Conservation (phyloP, 2,329 filamentous ascomycete species). For the Fusarium continuum region DNA sequence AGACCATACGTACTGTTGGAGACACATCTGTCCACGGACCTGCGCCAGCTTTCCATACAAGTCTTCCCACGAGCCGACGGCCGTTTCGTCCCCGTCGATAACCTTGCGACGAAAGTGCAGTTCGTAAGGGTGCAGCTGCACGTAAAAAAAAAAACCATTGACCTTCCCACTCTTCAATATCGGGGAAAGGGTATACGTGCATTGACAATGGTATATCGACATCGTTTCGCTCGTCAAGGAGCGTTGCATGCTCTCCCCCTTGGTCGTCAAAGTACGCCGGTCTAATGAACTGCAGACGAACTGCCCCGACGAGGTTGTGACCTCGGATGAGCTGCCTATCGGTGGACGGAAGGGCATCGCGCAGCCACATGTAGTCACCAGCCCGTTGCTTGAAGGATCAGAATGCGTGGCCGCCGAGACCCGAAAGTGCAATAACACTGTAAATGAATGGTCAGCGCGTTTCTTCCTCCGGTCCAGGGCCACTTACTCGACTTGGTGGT, state of each 20-base stretch:
- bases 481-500: too few relatives aligned
- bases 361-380: not conserved
- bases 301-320: not conserved
- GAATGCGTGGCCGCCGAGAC: not conserved
- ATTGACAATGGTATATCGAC: constrained; percentile 6
- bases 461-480: too few relatives aligned
- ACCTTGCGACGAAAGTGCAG: constrained; percentile 5
- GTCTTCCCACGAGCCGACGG: not conserved
- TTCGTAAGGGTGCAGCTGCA: constrained; percentile 1
- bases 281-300: not conserved
- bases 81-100: not conserved
- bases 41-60: not conserved
- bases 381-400: not conserved
- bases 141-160: constrained; percentile 3
- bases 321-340: constrained; percentile 9
- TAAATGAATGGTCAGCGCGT: too few relatives aligned
- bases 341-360: not conserved
- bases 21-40: constrained; percentile 3
- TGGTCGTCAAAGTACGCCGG: constrained; percentile 3
- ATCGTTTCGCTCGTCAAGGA: constrained; percentile 1
- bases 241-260: not conserved
- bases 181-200: constrained; percentile 8
- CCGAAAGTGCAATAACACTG: not conserved
- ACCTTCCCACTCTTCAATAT: not conserved
- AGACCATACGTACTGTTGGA: not conserved